These are phyloP conservation scores for Phyllosticta ampelicida DNA, from an alignment of 2,329 filamentous ascomycete species.

Conservation along the genomic window DNA sequence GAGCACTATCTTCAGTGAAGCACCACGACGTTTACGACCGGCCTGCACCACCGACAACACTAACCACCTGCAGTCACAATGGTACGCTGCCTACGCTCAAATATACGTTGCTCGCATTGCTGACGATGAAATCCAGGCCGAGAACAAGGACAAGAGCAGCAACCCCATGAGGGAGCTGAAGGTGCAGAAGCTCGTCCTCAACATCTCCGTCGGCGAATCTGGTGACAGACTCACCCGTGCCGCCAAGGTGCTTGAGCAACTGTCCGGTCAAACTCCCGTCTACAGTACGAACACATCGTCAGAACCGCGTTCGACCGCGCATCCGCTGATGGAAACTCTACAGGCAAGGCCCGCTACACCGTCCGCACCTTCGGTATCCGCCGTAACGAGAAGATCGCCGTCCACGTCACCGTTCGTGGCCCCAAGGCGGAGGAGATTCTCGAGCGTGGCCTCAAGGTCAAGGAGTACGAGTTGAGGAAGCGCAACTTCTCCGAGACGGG, in stretches of 20 bases:
- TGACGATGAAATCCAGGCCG: slow-evolving; percentile 23
- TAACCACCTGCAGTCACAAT: slow-evolving; percentile 30
- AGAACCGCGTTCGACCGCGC: not conserved
- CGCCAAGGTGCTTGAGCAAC: slow-evolving; percentile 99
- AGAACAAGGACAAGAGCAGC: slow-evolving; percentile 59
- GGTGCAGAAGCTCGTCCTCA: slow-evolving; percentile 98
- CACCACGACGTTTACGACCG: slow-evolving; percentile 16
- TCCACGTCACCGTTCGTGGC: slow-evolving; percentile 98
- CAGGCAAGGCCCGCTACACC: slow-evolving; percentile 99
- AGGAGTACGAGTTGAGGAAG: slow-evolving; percentile 99
- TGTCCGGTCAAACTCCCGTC: slow-evolving; percentile 98
- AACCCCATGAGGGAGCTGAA: slow-evolving; percentile 99
- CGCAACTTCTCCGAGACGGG: slow-evolving; percentile 99
- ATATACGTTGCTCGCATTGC: slow-evolving; percentile 9
- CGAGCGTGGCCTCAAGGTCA: slow-evolving; percentile 99
- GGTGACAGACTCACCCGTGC: slow-evolving; percentile 99
- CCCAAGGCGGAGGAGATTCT: slow-evolving; percentile 99
- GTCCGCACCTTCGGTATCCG: slow-evolving; percentile 99
- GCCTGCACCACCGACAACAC: slow-evolving; percentile 19
- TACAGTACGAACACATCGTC: slow-evolving; percentile 63
- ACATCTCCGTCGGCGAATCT: slow-evolving; percentile 99
- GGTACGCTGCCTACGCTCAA: slow-evolving; percentile 18
- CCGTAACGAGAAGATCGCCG: slow-evolving; percentile 99
- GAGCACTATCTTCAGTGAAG: slow-evolving; percentile 3
- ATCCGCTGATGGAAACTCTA: slow-evolving; percentile 13